phyloP scores from a whole-genome alignment of 1,139 yeast genomes.

The Sugiyamaella pinicola region DNA sequence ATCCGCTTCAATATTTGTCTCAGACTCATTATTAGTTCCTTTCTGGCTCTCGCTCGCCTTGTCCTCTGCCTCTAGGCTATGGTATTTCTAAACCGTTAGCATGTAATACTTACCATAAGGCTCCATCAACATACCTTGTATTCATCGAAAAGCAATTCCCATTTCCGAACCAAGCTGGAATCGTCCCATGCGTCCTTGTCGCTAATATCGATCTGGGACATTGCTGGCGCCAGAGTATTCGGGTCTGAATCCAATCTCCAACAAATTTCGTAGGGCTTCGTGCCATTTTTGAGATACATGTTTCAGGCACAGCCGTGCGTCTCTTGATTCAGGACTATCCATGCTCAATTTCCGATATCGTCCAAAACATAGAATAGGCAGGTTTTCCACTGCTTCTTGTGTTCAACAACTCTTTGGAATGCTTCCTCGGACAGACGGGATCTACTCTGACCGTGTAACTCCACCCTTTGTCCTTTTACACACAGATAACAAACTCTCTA shows the following conservation, averaged over 20 bases:
- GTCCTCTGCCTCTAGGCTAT: conserved; percentile 21
- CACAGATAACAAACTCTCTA: too few species aligned
- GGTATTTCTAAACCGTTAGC: conserved; percentile 27
- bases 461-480: too few species aligned
- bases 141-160: conserved; percentile 36
- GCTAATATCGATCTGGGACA: conserved; percentile 22
- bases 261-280: too few species aligned
- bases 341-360: too few species aligned
- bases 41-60: conserved; percentile 3
- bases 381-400: neutral
- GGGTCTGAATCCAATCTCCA: too few species aligned
- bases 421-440: neutral
- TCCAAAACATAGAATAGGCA: too few species aligned
- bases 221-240: neutral
- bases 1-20: neutral
- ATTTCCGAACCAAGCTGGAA: conserved; percentile 29
- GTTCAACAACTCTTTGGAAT: neutral
- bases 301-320: conserved; percentile 14
- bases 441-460: too few species aligned
- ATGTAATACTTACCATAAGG: neutral
- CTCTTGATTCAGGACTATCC: too few species aligned
- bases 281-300: too few species aligned
- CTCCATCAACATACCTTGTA: conserved; percentile 28
- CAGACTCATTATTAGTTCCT: neutral
- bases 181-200: conserved; percentile 38